These are phyloP conservation scores for Tothia fuscella DNA, from an alignment of 2,329 filamentous ascomycete species.

Conservation along the genomic window DNA sequence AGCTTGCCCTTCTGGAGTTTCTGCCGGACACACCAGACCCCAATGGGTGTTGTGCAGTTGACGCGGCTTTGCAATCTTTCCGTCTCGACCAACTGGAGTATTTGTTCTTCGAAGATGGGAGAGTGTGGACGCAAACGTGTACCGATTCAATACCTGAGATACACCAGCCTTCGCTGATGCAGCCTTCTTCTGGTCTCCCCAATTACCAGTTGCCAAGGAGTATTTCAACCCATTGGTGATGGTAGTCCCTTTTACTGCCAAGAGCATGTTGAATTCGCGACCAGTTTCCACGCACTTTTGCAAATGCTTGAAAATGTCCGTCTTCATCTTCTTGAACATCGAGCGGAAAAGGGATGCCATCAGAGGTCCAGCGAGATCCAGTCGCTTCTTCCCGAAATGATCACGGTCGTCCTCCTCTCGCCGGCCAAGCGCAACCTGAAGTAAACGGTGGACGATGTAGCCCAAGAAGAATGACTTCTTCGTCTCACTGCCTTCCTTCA, in stretches of 20 bases:
- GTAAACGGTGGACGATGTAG: slow-evolving; percentile 94
- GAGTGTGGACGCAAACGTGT: slow-evolving; percentile 91
- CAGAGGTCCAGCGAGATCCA: slow-evolving; percentile 87
- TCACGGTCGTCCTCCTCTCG: slow-evolving; percentile 94
- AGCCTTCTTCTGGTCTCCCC: slow-evolving; percentile 99
- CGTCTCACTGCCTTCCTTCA: slow-evolving; percentile 87
- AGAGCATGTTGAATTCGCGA: slow-evolving; percentile 77
- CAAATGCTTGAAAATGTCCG: slow-evolving; percentile 82
- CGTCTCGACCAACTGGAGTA: slow-evolving; percentile 93
- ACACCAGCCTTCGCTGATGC: slow-evolving; percentile 91
- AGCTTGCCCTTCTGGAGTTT: slow-evolving; percentile 95
- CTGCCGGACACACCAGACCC: slow-evolving; percentile 92
- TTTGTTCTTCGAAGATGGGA: slow-evolving; percentile 97
- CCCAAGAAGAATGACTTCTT: slow-evolving; percentile 96
- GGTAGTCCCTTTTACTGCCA: slow-evolving; percentile 83
- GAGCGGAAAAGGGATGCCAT: slow-evolving; percentile 93
- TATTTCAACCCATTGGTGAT: slow-evolving; percentile 93
- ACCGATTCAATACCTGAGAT: slow-evolving; percentile 93
- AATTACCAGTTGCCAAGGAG: slow-evolving; percentile 93
- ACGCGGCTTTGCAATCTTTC: slow-evolving; percentile 93
- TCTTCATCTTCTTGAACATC: slow-evolving; percentile 80
- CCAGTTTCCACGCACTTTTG: slow-evolving; percentile 84
- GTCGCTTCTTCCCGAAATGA: slow-evolving; percentile 96
- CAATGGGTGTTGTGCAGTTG: slow-evolving; percentile 98
- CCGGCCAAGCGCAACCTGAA: slow-evolving; percentile 85